Conservation (phyloP, 164 flowering plant genomes). For the Berberis thunbergii region DNA sequence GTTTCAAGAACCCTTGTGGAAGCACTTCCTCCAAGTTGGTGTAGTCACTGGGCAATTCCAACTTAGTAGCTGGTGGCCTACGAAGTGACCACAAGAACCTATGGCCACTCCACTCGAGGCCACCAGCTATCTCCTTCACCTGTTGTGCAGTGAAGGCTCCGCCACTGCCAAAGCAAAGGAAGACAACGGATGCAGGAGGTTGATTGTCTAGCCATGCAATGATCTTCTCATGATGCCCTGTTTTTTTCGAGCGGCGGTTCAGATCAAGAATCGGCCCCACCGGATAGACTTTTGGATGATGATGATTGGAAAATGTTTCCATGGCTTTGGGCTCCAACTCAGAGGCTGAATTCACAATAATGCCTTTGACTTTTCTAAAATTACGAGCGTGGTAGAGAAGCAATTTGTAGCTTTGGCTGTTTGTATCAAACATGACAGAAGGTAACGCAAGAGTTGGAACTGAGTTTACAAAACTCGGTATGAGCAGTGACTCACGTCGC, state of each 20-base stretch:
- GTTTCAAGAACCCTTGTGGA: conserved; percentile 12
- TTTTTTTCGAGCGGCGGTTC: not conserved
- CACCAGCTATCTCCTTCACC: conserved; percentile 26
- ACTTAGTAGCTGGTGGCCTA: not conserved
- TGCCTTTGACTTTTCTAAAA: conserved; percentile 19
- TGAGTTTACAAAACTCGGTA: conserved; percentile 15
- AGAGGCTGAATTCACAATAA: conserved; percentile 20
- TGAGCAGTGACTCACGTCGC: not conserved
- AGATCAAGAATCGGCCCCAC: conserved; percentile 23
- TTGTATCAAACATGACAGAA: not conserved
- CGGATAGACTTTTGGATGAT: conserved; percentile 17
- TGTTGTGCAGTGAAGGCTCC: conserved; percentile 19
- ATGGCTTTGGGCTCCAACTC: conserved; percentile 14
- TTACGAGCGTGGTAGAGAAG: not conserved
- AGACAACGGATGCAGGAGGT: conserved; percentile 24
- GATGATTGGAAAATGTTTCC: not conserved
- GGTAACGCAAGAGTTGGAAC: conserved; percentile 15
- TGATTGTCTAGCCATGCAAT: conserved; percentile 26
- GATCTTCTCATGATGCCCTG: not conserved
- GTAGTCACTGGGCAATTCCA: not conserved
- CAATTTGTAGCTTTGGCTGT: not conserved
- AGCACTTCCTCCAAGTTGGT: conserved; percentile 8
- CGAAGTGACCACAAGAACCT: conserved; percentile 35
- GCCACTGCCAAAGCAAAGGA: conserved; percentile 34
- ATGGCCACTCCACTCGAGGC: conserved; percentile 21